Evolutionary conservation across 495 filamentous ascomycete genomes (phyloP).

Genomic region (Chaetomium cochliodes): DNA sequence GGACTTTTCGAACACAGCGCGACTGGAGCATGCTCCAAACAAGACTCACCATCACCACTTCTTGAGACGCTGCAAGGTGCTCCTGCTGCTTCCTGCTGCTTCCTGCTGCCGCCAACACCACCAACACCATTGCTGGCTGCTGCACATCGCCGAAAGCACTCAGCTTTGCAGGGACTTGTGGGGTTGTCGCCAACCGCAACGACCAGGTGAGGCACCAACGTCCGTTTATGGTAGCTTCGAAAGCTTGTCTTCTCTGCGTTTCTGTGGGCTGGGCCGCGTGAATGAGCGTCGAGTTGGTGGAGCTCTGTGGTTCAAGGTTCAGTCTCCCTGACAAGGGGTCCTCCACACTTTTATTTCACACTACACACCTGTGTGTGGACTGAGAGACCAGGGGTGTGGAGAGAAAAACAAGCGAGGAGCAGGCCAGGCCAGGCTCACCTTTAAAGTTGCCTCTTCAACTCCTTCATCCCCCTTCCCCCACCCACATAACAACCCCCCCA

Average conservation of each 20-base stretch:
- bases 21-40: conserved; percentile 19
- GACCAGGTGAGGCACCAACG: not conserved
- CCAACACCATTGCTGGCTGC: conserved; percentile 9
- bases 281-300: conserved; percentile 7
- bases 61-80: conserved; percentile 26
- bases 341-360: conserved; percentile 3
- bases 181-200: not conserved
- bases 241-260: conserved; percentile 3
- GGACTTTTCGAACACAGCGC: conserved; percentile 24
- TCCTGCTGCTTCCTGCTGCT: not conserved
- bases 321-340: not conserved
- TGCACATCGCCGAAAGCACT: not conserved
- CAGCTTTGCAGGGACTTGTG: conserved; percentile 5
- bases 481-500: conserved; percentile 13
- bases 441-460: conserved; percentile 25
- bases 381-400: conserved; percentile 15
- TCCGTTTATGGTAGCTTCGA: not conserved
- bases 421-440: conserved; percentile 6
- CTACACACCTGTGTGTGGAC: not conserved
- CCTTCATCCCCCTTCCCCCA: conserved; percentile 13
- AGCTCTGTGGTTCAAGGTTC: not conserved
- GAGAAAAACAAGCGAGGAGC: conserved; percentile 16
- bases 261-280: conserved; percentile 7
- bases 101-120: not conserved
- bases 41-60: conserved; percentile 15